Base-by-base conservation (phyloP, 2,329 filamentous ascomycete species). In the Fusarium dimerum region DNA sequence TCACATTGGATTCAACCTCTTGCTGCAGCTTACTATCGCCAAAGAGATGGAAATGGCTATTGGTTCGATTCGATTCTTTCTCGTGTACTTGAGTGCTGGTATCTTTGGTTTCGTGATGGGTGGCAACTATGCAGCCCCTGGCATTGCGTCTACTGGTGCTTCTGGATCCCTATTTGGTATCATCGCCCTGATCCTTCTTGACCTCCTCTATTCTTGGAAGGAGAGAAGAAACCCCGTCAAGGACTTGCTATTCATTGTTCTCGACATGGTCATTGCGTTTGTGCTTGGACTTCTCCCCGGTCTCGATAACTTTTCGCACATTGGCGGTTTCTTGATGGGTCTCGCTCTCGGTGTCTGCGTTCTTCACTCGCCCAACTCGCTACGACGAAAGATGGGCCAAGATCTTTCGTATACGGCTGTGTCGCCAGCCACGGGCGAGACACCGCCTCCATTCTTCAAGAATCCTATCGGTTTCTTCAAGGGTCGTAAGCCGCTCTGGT, bases 101-200 rank as follows among this genome's bases (percentile, higher is more conserved):
- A 97, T 97, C 61, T 97, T 97, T 66, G 94, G 94, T 10, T 96
- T 96, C 67, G 89, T 97, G 3, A 82, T 99, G 62, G 93, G 94
- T 57, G 94, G 91, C 12, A 99, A 97, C 71, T 97, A 91, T 68
- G 92, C 93, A 2, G 87, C 88, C 1, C 84, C 87, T 5, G 88
- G 86, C 17, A 86, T 94, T 52, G 83, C 91, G 2, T 96, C 91
- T 1, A 91, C 89, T 1, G 94, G 94, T 46, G 92, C 91, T 20
- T 97, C 94, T 0, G 94, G 94, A 38, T 85, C 87, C 8, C 79
- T 99, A 6, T 99, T 97, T 66, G 94, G 94, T 51, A 86, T 99
- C 63, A 86, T 99, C 40, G 94, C 92, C 10, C 81, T 99, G 53
- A 88, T 85, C 17, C 78, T 97, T 2, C 84, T 99, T 50, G 94